A percentile compares a stretch with the other conserved stretches of the same genome.
Evolutionary conservation across 2,329 filamentous ascomycete genomes (phyloP).

Genomic region (Didymella glomerata): DNA sequence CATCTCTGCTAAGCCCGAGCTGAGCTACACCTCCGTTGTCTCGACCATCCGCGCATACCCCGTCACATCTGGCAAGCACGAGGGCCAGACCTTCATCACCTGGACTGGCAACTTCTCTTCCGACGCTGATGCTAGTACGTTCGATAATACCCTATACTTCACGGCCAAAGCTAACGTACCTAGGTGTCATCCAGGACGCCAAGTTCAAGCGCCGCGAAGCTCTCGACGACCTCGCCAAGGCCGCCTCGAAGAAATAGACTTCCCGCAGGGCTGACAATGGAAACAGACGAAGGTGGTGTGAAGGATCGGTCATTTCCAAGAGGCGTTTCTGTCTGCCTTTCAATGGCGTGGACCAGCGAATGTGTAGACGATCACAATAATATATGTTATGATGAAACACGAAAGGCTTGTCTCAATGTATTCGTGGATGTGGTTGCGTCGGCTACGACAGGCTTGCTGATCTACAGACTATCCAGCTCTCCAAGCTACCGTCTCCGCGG

Average conservation of each 20-base stretch:
- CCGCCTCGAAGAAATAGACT: constrained; percentile 52
- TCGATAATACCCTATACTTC: background rate
- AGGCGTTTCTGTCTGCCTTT: background rate
- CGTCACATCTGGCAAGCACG: constrained; percentile 71
- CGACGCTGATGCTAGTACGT: constrained; percentile 73
- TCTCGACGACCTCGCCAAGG: constrained; percentile 69
- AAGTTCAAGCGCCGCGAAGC: constrained; percentile 80
- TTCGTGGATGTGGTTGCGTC: background rate
- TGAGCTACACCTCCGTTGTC: constrained; percentile 71
- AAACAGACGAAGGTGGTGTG: background rate
- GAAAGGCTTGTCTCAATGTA: background rate
- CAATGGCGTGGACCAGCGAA: background rate
- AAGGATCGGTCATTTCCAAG: background rate
- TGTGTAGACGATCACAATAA: constrained; percentile 2
- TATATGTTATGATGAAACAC: background rate
- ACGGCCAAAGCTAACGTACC: constrained; percentile 10
- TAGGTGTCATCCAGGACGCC: constrained; percentile 76
- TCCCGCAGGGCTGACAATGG: background rate
- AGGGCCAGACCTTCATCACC: constrained; percentile 71
- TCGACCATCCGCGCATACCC: constrained; percentile 72
- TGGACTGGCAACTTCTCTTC: constrained; percentile 76
- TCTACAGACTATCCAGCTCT: background rate
- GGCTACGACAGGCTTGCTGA: background rate
- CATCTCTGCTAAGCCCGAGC: constrained; percentile 71
- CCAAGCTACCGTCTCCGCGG: background rate